Base-by-base conservation (phyloP, 208 protist species). In the Chromosphaera perkinsii region DNA sequence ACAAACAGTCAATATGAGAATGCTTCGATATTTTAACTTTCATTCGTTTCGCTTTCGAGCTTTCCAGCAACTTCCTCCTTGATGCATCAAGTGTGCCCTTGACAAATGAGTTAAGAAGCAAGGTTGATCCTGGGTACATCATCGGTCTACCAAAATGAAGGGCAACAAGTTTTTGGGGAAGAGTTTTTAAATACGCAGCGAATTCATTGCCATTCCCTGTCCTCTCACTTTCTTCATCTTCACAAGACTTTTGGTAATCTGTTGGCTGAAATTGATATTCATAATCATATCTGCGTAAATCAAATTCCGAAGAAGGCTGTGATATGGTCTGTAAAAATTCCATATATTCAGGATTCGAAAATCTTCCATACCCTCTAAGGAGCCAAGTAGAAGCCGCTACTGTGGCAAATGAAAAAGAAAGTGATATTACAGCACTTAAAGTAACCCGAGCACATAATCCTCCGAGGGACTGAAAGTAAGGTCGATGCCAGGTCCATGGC, bases 111-210 rank as follows among this genome's bases (percentile, higher is more conserved):
- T 27, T 2, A 31, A 71, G 5, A 29, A 62, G 0, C 26, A 12
- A 14, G 17, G 66, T 71, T 20, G 66, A 71, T 9, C 66, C 66
- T 54, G 66, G 66, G 54, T 71, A 71, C 27, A 71, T 60, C 54
- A 62, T 49, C 17, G 54, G 66, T 26, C 66, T 24, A 32, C 51
- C 66, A 3, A 71, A 24, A 54, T 7, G 20, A 22, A 43, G 26
- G 32, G 59, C 43, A 48, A 54, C 10, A 0, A 66, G 17, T 45
- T 7, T 45, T 45, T 45, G 39, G 39, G 10, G 7, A 17, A 17
- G 10, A 7, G 39, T 17, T 45, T 7, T 7, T 45, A 45, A n/a
- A 17, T 17, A n/a, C 39, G 10, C 10, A 17, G 7, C 17, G 39
- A 45, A 45, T 17, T 45, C 39, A 17, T 7, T 17, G 10, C 10